Conservation (phyloP, 352 stramenopile species). For the Thalassiosira livingstoniorum region DNA sequence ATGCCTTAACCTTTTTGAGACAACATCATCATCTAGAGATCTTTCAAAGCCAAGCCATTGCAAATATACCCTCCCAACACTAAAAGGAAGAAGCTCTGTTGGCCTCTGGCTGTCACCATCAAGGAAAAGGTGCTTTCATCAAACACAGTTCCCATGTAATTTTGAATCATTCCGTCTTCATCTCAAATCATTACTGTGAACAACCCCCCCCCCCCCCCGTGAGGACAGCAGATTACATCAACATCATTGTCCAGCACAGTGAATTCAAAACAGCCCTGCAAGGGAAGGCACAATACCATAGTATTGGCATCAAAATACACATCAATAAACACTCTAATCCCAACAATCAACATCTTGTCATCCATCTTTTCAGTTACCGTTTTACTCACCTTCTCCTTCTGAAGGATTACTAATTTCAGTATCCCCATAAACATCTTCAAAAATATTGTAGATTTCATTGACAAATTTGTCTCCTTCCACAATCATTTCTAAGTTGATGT, state of each 20-base stretch:
- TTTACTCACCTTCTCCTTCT: not conserved
- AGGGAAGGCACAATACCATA: slow-evolving; percentile 38
- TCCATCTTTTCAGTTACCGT: slow-evolving; percentile 40
- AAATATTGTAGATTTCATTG: slow-evolving; percentile 34
- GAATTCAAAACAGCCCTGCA: slow-evolving; percentile 51
- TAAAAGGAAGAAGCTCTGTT: too few species aligned
- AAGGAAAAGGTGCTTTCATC: too few species aligned
- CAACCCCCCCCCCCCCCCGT: slow-evolving; percentile 5
- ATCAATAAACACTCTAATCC: slow-evolving; percentile 27
- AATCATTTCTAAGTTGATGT: slow-evolving; percentile 36
- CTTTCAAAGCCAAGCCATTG: too few species aligned
- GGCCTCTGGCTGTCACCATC: too few species aligned
- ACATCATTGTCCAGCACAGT: slow-evolving; percentile 15
- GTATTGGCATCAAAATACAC: slow-evolving; percentile 47
- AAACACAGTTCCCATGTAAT: slow-evolving; percentile 36
- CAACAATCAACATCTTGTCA: slow-evolving; percentile 18
- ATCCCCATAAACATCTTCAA: slow-evolving; percentile 42
- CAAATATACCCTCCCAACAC: too few species aligned
- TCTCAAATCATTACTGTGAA: slow-evolving; percentile 50
- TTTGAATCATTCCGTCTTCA: slow-evolving; percentile 39
- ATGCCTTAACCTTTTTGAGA: too few species aligned
- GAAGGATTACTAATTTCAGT: slow-evolving; percentile 24
- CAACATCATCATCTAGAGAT: too few species aligned
- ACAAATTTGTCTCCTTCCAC: slow-evolving; percentile 43
- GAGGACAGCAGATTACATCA: not conserved